A percentile compares a stretch with the other conserved stretches of the same genome.
Conservation (phyloP, 345 rosid genomes). For the Pistacia atlantica region DNA sequence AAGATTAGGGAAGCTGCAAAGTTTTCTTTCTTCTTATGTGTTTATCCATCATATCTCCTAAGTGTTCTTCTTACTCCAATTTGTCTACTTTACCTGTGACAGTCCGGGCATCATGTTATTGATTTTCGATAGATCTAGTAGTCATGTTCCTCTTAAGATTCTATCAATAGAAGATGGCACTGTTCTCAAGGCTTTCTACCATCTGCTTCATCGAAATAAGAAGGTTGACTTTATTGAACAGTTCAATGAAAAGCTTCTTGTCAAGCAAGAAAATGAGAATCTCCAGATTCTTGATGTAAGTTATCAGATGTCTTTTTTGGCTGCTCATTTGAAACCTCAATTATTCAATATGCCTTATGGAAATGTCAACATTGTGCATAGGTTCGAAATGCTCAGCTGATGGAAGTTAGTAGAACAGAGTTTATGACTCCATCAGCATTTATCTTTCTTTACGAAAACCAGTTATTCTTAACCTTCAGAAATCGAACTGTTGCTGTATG, state of each 20-base stretch:
- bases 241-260: slow-evolving; percentile 97
- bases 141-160: slow-evolving; percentile 86
- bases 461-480: slow-evolving; percentile 90
- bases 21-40: neutral
- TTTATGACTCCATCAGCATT: slow-evolving; percentile 98
- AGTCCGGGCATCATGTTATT: slow-evolving; percentile 98
- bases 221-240: slow-evolving; percentile 99
- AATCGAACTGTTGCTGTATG: slow-evolving; percentile 85
- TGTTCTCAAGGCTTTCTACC: slow-evolving; percentile 86
- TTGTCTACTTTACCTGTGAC: slow-evolving; percentile 24
- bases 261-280: slow-evolving; percentile 96
- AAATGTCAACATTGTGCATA: slow-evolving; percentile 23
- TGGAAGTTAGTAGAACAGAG: slow-evolving; percentile 77
- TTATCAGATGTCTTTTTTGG: neutral
- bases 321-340: slow-evolving; percentile 1
- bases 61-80: slow-evolving; percentile 5
- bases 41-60: neutral
- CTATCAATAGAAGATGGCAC: slow-evolving; percentile 97
- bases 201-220: slow-evolving; percentile 91
- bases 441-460: slow-evolving; percentile 92
- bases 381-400: slow-evolving; percentile 82
- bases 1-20: neutral
- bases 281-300: slow-evolving; percentile 97
- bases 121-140: slow-evolving; percentile 75
- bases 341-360: neutral